Evolutionary conservation across 2,329 filamentous ascomycete genomes (phyloP).

Genomic region (Fusarium sarcochroum): DNA sequence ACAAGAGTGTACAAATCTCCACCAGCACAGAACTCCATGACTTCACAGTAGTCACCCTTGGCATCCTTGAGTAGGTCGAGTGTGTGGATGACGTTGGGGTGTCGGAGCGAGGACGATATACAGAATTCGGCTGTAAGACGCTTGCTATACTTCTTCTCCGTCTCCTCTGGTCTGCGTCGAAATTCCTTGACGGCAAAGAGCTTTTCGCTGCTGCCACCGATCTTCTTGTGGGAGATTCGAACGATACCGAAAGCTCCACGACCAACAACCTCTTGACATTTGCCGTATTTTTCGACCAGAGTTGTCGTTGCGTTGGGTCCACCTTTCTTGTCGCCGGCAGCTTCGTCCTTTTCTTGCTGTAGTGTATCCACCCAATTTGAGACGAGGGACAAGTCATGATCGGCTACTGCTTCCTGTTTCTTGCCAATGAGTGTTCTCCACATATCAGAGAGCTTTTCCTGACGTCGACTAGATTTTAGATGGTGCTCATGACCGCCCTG

Average conservation of each 20-base stretch:
- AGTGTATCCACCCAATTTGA: conserved; percentile 96
- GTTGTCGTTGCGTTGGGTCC: conserved; percentile 79
- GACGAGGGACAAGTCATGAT: conserved; percentile 91
- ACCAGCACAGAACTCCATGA: conserved; percentile 99
- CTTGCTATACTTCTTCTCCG: conserved; percentile 97
- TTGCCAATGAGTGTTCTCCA: conserved; percentile 88
- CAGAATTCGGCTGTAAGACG: conserved; percentile 97
- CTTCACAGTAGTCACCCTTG: conserved; percentile 98
- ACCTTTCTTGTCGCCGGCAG: conserved; percentile 83
- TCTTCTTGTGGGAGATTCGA: conserved; percentile 94
- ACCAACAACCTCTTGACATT: conserved; percentile 97
- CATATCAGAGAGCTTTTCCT: conserved; percentile 96
- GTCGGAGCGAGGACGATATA: conserved; percentile 95
- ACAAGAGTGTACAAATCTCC: conserved; percentile 96
- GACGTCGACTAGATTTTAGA: conserved; percentile 88
- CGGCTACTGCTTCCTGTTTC: conserved; percentile 81
- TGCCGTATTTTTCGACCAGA: conserved; percentile 96
- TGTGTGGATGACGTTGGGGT: conserved; percentile 98
- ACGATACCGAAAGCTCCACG: conserved; percentile 98
- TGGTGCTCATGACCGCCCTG: conserved; percentile 87
- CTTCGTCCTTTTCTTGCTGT: conserved; percentile 88
- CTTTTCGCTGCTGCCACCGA: conserved; percentile 86
- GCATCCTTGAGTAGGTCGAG: conserved; percentile 94
- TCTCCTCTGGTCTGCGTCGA: conserved; percentile 92
- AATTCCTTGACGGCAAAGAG: conserved; percentile 99